A percentile compares a stretch with the other conserved stretches of the same genome.
Conservation (phyloP, 805 yeast species). For the Monosporozyma unispora region DNA sequence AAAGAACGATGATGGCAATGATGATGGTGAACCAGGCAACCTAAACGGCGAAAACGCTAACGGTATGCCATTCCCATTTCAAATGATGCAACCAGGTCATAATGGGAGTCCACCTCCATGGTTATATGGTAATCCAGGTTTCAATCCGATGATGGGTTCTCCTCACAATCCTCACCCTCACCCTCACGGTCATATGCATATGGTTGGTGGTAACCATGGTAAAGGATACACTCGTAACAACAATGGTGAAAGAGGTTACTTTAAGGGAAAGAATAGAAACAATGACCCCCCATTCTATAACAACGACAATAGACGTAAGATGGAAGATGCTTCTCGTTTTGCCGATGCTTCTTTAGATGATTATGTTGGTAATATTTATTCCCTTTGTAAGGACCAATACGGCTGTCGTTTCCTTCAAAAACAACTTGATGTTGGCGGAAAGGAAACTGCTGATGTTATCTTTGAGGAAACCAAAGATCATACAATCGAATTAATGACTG, state of each 20-base stretch:
- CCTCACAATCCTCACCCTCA: conserved; percentile 20
- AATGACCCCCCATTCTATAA: conserved; percentile 4
- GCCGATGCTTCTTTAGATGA: conserved; percentile 59
- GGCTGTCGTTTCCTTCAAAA: conserved; percentile 90
- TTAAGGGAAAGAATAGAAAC: conserved; percentile 5
- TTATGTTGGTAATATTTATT: conserved; percentile 62
- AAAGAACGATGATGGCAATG: background rate
- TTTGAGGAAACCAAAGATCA: conserved; percentile 72
- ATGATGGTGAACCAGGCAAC: background rate
- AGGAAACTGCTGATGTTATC: conserved; percentile 61
- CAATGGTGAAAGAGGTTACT: conserved; percentile 10
- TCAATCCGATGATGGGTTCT: conserved; percentile 23
- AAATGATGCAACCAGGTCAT: conserved; percentile 15
- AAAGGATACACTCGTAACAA: conserved; percentile 1
- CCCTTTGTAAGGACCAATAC: conserved; percentile 89
- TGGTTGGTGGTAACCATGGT: conserved; percentile 7
- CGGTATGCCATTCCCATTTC: conserved; percentile 6
- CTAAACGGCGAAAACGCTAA: background rate
- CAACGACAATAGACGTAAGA: conserved; percentile 13
- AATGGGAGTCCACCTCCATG: conserved; percentile 28
- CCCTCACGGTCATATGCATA: conserved; percentile 7
- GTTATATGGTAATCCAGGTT: conserved; percentile 26
- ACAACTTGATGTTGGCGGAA: conserved; percentile 60
- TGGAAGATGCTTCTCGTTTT: conserved; percentile 63
- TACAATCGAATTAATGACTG: conserved; percentile 81